Evolutionary conservation across 1,139 yeast species (phyloP).

Genomic region (Yamadazyma jaroonii): DNA sequence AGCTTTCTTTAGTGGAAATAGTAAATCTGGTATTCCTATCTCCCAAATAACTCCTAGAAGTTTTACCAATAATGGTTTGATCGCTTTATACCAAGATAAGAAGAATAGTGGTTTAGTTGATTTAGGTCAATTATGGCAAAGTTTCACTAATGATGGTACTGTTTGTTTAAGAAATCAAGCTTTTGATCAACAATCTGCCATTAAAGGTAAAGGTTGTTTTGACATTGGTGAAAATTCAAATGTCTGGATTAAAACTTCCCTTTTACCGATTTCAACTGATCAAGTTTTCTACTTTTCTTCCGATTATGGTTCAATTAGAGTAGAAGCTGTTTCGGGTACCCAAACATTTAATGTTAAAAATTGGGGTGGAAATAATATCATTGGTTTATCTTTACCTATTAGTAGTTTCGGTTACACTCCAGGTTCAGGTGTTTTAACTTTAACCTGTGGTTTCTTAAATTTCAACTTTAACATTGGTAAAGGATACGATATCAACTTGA

Average conservation of each 20-base stretch:
- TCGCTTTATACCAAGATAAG: constrained; percentile 19
- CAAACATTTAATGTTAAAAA: constrained; percentile 23
- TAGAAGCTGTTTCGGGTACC: constrained; percentile 16
- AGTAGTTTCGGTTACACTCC: constrained; percentile 12
- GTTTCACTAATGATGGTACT: constrained; percentile 19
- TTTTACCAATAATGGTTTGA: constrained; percentile 24
- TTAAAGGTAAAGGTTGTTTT: constrained; percentile 22
- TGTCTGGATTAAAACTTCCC: constrained; percentile 15
- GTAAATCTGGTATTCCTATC: constrained; percentile 13
- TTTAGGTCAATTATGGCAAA: constrained; percentile 16
- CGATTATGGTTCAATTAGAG: constrained; percentile 16
- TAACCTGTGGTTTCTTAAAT: constrained; percentile 8
- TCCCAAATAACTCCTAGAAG: constrained; percentile 18
- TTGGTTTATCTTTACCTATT: constrained; percentile 18
- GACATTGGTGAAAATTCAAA: constrained; percentile 16
- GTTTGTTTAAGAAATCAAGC: constrained; percentile 20
- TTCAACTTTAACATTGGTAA: constrained; percentile 18
- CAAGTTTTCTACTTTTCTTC: constrained; percentile 18
- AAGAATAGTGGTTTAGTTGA: constrained; percentile 16
- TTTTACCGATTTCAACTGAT: constrained; percentile 11
- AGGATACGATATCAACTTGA: constrained; percentile 17
- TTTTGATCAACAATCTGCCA: constrained; percentile 17
- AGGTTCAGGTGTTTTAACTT: constrained; percentile 11
- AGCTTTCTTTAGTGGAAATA: constrained; percentile 12
- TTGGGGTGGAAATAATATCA: constrained; percentile 22